Base-by-base conservation (phyloP, 2,329 filamentous ascomycete genomes). In the Aspergillus niger region DNA sequence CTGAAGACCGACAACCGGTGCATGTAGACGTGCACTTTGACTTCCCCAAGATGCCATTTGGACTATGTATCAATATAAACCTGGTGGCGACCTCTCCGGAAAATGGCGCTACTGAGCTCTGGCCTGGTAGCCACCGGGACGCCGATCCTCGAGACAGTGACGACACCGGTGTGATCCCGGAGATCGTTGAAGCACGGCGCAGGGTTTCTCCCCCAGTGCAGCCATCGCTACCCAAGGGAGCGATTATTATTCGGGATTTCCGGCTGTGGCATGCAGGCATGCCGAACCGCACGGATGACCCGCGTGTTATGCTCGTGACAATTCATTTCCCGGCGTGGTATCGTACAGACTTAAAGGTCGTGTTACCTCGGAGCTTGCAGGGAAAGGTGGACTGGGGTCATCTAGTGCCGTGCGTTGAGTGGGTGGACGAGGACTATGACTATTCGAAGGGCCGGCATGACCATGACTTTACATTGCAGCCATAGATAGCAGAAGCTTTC, bases 81-180 rank as follows among this genome's bases (percentile, higher is more conserved):
- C 74, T 83, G 5, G 74, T 82, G 7, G 77, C 80, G 28, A 79
- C 79, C 47, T 73, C 74, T 3, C 72, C 77, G 1, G 69, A 77
- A 13, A 83, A 83, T 55, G 82, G 82, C 15, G 74, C 76, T 1
- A 85, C 81, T 0, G 82, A 84, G 66, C 68, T 84, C 15, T 84
- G 82, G 82, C 74, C 79, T 0, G 82, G 82, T 1, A 80, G 77
- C 0, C 82, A 84, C 63, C 61, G 69, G n/a, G 76, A 76, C 20
- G 77, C 75, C 57, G 65, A 73, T 60, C 71, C 74, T 58, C 61
- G 63, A 28, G 51, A 67, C 38, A 30, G 61, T 8, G 63, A 64
- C 57, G 67, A 58, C 26, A 65, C 13, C 56, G 66, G 47, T 39
- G 76, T 80, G 57, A 72, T 70, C 26, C 59, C 69, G 5, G 70